These are phyloP conservation scores for Rhynchospora breviuscula DNA, from an alignment of 176 grass and related monocot species.

Conservation along the genomic window DNA sequence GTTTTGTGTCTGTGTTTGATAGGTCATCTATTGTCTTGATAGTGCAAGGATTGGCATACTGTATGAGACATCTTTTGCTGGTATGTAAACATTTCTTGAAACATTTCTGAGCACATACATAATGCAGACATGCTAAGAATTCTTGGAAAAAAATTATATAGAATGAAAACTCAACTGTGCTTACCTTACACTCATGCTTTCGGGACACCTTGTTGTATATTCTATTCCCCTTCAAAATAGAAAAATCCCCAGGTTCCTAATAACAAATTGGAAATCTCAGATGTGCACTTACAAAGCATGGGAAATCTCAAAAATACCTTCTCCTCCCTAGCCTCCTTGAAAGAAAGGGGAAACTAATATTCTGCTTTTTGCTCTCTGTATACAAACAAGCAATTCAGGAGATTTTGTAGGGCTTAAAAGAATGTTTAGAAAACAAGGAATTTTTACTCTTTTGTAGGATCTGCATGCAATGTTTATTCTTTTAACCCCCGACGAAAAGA, in stretches of 20 bases:
- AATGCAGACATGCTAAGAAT: not conserved
- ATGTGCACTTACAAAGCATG: not conserved
- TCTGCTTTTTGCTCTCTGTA: not conserved
- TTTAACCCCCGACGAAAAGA: too few species aligned
- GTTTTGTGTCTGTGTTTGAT: not conserved
- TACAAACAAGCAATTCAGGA: not conserved
- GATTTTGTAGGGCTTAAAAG: not conserved
- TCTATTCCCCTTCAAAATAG: not conserved
- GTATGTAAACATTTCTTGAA: conserved; percentile 31
- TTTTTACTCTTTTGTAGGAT: not conserved
- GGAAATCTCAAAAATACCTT: not conserved
- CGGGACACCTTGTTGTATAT: not conserved
- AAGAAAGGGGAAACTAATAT: not conserved
- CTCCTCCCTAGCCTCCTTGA: not conserved
- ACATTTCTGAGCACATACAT: not conserved
- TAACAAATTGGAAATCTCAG: not conserved
- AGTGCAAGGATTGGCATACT: conserved; percentile 88
- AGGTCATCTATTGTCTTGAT: conserved; percentile 93
- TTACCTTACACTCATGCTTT: not conserved
- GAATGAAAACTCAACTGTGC: not conserved
- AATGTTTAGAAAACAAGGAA: not conserved
- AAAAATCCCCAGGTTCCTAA: not conserved
- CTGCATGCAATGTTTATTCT: not conserved
- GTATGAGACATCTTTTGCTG: conserved; percentile 89
- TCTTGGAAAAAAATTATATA: not conserved